A percentile compares a stretch with the other conserved stretches of the same genome.
Conservation (phyloP, 306 rosid species). For the Cajanus cajan region DNA sequence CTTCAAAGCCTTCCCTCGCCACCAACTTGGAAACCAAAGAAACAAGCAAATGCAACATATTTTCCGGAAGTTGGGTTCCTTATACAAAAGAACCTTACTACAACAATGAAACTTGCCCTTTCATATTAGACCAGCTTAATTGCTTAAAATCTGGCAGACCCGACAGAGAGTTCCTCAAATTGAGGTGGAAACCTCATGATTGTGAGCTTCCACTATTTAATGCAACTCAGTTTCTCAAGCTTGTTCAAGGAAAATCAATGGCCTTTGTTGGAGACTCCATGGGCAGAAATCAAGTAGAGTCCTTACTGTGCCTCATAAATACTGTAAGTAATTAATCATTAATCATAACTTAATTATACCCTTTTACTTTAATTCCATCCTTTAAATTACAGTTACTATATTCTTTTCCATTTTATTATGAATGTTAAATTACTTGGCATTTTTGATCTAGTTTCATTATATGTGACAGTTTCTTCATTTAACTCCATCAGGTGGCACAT, state of each 20-base stretch:
- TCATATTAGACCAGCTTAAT: constrained; percentile 56
- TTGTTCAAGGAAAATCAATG: constrained; percentile 58
- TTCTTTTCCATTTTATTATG: too few relatives aligned
- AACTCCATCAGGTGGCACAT: constrained; percentile 47
- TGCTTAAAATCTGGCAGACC: constrained; percentile 68
- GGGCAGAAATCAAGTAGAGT: constrained; percentile 68
- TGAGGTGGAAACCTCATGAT: constrained; percentile 73
- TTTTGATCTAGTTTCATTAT: not conserved
- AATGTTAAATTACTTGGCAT: not conserved
- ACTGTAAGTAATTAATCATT: constrained; percentile 9
- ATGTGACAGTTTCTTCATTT: not conserved
- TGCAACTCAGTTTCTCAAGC: constrained; percentile 58
- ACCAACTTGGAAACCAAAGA: constrained; percentile 5
- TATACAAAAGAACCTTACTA: constrained; percentile 47
- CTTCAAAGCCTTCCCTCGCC: constrained; percentile 1
- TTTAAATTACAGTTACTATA: too few relatives aligned
- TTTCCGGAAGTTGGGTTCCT: constrained; percentile 67
- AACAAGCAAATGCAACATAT: constrained; percentile 47
- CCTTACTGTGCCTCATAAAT: constrained; percentile 63
- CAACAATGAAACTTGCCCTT: constrained; percentile 50
- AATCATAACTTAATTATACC: not conserved
- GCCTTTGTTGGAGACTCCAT: constrained; percentile 87
- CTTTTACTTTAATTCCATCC: too few relatives aligned
- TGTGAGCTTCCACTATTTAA: constrained; percentile 70
- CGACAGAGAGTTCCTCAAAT: constrained; percentile 51